Evolutionary conservation across 768 basidiomycete genomes (phyloP), one percentile per base, ranked within the genome.

Genomic region (Podaxis mareebaensis): DNA sequence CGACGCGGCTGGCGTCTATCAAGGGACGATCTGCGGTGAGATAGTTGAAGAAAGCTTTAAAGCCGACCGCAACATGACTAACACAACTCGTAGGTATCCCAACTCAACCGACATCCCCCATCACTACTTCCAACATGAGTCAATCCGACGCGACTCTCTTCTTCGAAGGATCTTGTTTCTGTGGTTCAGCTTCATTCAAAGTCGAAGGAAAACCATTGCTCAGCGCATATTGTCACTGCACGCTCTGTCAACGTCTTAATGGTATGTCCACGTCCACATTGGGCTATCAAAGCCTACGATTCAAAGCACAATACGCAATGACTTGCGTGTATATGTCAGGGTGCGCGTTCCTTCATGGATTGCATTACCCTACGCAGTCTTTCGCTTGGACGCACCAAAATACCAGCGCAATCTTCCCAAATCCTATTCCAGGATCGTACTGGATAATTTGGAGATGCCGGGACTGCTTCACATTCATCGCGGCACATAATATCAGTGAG

Each of bases 191-290:
- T 4, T 72, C 83, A 0, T 90, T 84, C 63, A 63, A 75, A 51
- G 75, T 88, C 4, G 71, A 71, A 17, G 83, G 83, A 2, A 70
- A 69, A 38, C 86, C 88, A 0, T 66, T 83, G 3, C 73, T 85
- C 44, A 83, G 82, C 64, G 87, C 84, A 4, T 90, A 85, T 68
- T 90, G 87, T 65, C 90, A 90, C 68, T 91, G 89, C 69, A 85
- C 85, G 3, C 70, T 80, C 22, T 91, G 90, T 67, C 89, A 90
- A 71, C 76, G 82, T 48, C 69, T 88, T 52, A 84, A 75, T 66
- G 85, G 87, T 83, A 69, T 61, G 77, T 64, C 53, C 40, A 20
- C 38, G 33, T 33, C 40, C 40, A 7, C 40, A n/a, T 33, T 3
- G 5, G 56, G 46, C 26, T 42, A 24, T 52, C 59, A 39, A 53